Base-by-base conservation (phyloP, 2,329 filamentous ascomycete genomes). In the Aspergillus bombycis region DNA sequence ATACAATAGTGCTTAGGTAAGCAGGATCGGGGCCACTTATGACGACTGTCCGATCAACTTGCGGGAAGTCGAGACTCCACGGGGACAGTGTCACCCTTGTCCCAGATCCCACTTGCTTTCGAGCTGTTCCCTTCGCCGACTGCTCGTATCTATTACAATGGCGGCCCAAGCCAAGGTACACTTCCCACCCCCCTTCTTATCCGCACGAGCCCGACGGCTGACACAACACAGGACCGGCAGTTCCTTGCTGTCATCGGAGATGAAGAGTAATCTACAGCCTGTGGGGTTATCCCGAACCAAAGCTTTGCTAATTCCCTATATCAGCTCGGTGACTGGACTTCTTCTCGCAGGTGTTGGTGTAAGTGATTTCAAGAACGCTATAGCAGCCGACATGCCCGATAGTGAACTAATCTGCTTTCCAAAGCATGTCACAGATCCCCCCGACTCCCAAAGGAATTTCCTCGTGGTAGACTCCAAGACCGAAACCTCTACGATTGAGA, bases 231-330 rank as follows among this genome's bases (percentile, higher is more conserved):
- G 82, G 93, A 98, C 81, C 88, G 95, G 74, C 91, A 99, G 81
- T 97, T 99, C 77, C 88, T 99, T 63, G 95, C 95, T 68, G 94
- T 99, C 56, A 99, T 99, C 76, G 95, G 95, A 58, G 95, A 99
- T 79, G 95, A 99, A 88, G 95, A 80, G 79, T 80, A 74, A 70
- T 52, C n/a, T 32, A n/a, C 19, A n/a, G 50, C n/a, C n/a, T 30
- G 21, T 11, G n/a, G 48, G 7, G 12, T 26, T 14, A 21, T 36
- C 14, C n/a, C 36, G 38, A 19, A 21, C 2, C n/a, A 26, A 9
- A 6, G 12, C 2, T 14, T 10, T 60, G 59, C 71, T 72, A 68
- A 77, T 57, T 26, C 30, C n/a, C 23, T 19, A 32, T n/a, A 30
- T 62, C 72, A 99, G 95, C 82, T 97, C 95, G 55, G 94, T 98